Evolutionary conservation across 495 filamentous ascomycete species (phyloP).

Genomic region (Daldinia grandis): DNA sequence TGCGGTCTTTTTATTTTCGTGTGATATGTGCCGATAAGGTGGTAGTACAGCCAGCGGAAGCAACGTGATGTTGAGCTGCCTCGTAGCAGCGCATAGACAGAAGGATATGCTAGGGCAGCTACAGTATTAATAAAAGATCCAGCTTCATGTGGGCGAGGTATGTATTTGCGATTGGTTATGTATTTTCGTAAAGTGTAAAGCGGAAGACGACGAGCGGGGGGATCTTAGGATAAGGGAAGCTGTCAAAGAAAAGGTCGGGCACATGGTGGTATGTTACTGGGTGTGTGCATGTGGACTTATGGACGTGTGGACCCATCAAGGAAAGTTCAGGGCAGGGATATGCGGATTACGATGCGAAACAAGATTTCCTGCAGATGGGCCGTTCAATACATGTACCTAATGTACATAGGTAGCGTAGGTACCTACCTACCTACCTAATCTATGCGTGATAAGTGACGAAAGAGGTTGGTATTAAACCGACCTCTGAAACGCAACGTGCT

Average conservation of each 20-base stretch:
- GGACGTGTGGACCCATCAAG: neutral
- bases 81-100: constrained; percentile 29
- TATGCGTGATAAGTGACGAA: constrained; percentile 1
- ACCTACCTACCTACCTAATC: constrained; percentile 5
- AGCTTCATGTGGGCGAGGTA: neutral
- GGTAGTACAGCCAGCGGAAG: constrained; percentile 1
- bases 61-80: constrained; percentile 21
- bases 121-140: constrained; percentile 12
- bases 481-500: constrained; percentile 26
- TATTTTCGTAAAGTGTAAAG: constrained; percentile 12
- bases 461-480: constrained; percentile 21
- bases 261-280: constrained; percentile 6
- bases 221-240: constrained; percentile 4
- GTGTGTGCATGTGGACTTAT: neutral
- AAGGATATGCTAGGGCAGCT: constrained; percentile 3
- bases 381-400: too few species aligned
- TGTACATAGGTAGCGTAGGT: too few species aligned
- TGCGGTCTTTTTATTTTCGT: constrained; percentile 3
- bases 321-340: constrained; percentile 22
- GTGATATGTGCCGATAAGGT: constrained; percentile 5
- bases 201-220: constrained; percentile 1
- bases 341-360: constrained; percentile 35
- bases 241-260: neutral
- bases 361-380: constrained; percentile 25
- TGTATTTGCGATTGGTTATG: too few species aligned